Evolutionary conservation across 768 basidiomycete species (phyloP).

Genomic region (Lentinula sp.): DNA sequence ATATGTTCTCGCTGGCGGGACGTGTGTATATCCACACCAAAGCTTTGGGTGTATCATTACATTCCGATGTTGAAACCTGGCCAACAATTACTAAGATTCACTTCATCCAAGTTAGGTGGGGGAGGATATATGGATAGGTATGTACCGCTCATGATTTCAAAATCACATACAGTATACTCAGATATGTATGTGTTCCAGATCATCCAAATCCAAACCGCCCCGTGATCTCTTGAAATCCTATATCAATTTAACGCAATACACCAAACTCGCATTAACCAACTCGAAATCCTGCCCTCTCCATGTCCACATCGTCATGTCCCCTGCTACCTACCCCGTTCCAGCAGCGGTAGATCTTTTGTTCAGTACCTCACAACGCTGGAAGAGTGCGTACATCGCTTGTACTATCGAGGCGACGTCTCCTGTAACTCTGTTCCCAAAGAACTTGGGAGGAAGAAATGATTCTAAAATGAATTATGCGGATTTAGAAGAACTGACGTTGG

Average conservation of each 20-base stretch:
- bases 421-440: background rate
- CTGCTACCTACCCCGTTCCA: background rate
- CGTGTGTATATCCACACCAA: background rate
- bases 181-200: no score
- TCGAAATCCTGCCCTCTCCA: background rate
- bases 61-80: background rate
- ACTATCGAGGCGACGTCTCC: background rate
- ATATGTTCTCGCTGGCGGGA: constrained; percentile 1
- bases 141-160: background rate
- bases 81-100: no score
- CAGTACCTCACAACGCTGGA: background rate
- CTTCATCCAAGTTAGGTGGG: no score
- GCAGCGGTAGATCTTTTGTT: background rate
- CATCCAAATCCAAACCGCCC: background rate
- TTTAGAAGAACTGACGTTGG: background rate
- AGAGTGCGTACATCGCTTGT: background rate
- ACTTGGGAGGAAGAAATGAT: background rate
- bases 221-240: background rate
- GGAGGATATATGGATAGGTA: background rate
- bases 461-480: background rate
- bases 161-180: no score
- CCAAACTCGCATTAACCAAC: background rate
- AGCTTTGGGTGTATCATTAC: background rate
- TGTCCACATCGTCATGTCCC: background rate
- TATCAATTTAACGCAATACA: background rate